Conservation (phyloP, 139 green algal species). For the Chlorella sp. region DNA sequence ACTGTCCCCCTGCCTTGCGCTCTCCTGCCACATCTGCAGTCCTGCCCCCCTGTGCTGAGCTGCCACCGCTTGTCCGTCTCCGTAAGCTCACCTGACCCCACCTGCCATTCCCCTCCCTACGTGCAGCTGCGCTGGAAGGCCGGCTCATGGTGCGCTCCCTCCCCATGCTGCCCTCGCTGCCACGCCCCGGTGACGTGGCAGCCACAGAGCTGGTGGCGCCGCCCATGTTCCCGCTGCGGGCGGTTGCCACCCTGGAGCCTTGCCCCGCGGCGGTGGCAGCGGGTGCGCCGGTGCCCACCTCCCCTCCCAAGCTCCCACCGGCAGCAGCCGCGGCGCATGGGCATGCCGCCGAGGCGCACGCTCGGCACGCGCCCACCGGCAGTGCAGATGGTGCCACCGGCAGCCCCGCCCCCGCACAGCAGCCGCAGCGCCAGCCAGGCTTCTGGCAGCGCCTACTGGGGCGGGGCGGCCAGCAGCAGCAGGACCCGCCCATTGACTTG, state of each 20-base stretch:
- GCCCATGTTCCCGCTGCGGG: conserved; percentile 34
- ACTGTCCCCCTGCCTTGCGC: too few species aligned
- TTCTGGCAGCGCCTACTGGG: conserved; percentile 21
- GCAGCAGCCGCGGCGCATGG: background rate
- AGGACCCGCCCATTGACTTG: conserved; percentile 18
- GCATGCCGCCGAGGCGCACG: background rate
- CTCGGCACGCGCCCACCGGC: too few species aligned
- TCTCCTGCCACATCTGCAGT: too few species aligned
- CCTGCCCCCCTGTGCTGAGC: too few species aligned
- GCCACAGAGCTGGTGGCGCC: conserved; percentile 34
- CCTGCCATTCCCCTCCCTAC: too few species aligned
- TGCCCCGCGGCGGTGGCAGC: background rate
- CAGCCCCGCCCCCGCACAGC: background rate
- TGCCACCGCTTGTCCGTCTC: too few species aligned
- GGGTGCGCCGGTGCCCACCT: too few species aligned
- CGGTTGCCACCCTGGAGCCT: background rate
- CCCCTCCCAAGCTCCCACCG: background rate
- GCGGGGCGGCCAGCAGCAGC: background rate
- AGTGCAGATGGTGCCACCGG: background rate
- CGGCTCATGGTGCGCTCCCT: conserved; percentile 21
- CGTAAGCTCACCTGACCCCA: too few species aligned
- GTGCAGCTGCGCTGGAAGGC: conserved; percentile 7
- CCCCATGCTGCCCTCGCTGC: conserved; percentile 30
- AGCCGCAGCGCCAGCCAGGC: background rate
- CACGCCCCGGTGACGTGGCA: conserved; percentile 17